Percentiles rank a stretch among this genome's conserved stretches.
Evolutionary conservation across 139 green algal species (phyloP).

Genomic region (Auxenochlorella pyrenoidosa): DNA sequence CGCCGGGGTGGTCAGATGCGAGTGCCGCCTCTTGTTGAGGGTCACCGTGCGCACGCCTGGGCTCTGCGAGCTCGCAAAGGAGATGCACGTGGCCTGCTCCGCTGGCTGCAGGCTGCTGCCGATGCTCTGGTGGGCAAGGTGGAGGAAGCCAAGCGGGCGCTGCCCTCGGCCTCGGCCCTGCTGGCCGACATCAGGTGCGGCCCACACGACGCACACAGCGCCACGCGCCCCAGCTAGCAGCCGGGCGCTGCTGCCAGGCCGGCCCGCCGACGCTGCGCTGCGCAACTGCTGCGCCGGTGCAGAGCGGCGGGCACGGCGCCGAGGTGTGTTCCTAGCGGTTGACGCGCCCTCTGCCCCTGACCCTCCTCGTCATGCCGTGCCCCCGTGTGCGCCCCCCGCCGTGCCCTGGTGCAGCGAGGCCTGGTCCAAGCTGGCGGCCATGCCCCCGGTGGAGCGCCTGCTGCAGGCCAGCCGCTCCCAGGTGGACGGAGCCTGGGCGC

Average conservation of each 20-base stretch:
- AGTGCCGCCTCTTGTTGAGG: too few relatives aligned
- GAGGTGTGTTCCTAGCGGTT: too few relatives aligned
- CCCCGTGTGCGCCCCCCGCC: background rate
- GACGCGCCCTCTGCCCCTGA: too few relatives aligned
- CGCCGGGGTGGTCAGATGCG: too few relatives aligned
- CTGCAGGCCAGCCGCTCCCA: background rate
- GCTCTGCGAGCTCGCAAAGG: too few relatives aligned
- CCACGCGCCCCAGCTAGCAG: too few relatives aligned
- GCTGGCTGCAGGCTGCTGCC: constrained; percentile 18
- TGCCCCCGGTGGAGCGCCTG: constrained; percentile 20
- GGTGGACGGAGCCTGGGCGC: constrained; percentile 1
- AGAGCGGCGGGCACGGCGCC: too few relatives aligned
- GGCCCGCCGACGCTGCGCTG: background rate
- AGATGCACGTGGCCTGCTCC: too few relatives aligned
- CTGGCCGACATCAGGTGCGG: constrained; percentile 21
- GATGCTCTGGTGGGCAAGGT: constrained; percentile 36
- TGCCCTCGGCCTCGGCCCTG: background rate
- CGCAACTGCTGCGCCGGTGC: too few relatives aligned
- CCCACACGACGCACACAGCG: too few relatives aligned
- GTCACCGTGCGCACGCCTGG: too few relatives aligned
- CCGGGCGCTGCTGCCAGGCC: background rate
- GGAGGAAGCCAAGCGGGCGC: constrained; percentile 40
- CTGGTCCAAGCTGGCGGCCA: constrained; percentile 14
- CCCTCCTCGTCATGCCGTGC: background rate
- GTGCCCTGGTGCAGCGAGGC: background rate